A percentile compares a stretch with the other conserved stretches of the same genome.
These are phyloP conservation scores for Scedosporium minutisporum DNA, from an alignment of 2,329 filamentous ascomycete species.

Conservation along the genomic window DNA sequence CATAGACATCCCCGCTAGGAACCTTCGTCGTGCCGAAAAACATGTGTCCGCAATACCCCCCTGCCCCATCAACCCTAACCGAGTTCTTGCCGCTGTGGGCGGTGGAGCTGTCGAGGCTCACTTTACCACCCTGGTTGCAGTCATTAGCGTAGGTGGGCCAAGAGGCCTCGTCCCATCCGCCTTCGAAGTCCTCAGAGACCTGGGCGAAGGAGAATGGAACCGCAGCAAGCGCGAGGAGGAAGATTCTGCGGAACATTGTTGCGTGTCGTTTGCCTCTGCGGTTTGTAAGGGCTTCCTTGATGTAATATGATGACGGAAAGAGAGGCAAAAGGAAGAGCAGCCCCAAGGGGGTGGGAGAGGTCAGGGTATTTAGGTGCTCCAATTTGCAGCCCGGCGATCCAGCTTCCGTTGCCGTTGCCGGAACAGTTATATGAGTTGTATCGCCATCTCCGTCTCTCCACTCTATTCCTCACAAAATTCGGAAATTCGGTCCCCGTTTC, in stretches of 20 bases:
- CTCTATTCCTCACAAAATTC: too few species aligned
- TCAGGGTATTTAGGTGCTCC: too few species aligned
- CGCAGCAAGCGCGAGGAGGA: conserved; percentile 35
- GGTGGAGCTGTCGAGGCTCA: conserved; percentile 45
- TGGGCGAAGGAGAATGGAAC: conserved; percentile 40
- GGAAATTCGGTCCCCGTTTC: too few species aligned
- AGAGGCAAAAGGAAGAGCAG: too few species aligned
- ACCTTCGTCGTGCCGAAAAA: conserved; percentile 51
- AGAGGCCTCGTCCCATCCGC: conserved; percentile 44
- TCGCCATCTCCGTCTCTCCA: too few species aligned
- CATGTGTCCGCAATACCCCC: conserved; percentile 48
- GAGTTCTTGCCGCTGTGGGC: conserved; percentile 48
- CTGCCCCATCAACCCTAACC: conserved; percentile 40
- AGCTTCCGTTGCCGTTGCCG: too few species aligned
- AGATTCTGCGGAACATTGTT: conserved; percentile 23
- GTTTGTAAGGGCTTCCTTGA: too few species aligned
- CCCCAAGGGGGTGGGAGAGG: too few species aligned
- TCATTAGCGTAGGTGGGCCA: conserved; percentile 51
- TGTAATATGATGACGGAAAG: too few species aligned
- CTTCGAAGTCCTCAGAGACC: conserved; percentile 46
- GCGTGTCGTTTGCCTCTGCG: neutral
- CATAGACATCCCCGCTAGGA: conserved; percentile 47
- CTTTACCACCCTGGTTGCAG: conserved; percentile 49
- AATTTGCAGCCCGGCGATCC: too few species aligned
- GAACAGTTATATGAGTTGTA: too few species aligned